Evolutionary conservation across 352 stramenopile species (phyloP), one percentile per base, ranked within the genome.

Genomic region (Phytopythium litorale): DNA sequence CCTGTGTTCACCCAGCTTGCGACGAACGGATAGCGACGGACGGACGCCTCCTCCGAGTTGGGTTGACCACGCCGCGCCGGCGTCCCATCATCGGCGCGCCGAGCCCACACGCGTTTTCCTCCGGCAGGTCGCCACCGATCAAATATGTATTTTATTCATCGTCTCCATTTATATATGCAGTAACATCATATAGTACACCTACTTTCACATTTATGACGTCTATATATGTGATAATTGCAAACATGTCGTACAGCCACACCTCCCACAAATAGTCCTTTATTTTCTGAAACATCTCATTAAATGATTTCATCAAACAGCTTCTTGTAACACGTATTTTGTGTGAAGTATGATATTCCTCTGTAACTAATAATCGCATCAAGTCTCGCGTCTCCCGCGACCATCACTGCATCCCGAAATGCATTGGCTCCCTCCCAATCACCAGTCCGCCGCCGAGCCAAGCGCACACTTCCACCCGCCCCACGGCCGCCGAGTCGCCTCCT

Each of bases 91-190:
- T 37, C 35, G n/a, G 0, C 23, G 15, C 53, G 19, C 19, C 32
- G 21, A 46, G n/a, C 25, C 52, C 53, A 58, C 53, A 58, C 6
- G 35, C 35, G 35, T 23, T 23, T 58, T 58, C 53, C 21, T 30
- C 8, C 5, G 33, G 33, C 3, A 18, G 18, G 46, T 33, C 23
- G 9, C 21, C 12, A 9, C 11, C 6, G 9, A 4, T 32, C 21
- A 51, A 30, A 28, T 51, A n/a, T 30, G 45, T 51, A 32, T 18
- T 30, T 23, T 25, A 0, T 5, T 33, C 42, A 52, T 19, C 3
- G 32, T 19, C 18, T 16, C 0, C 4, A n/a, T 8, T 30, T 25
- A 15, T n/a, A n/a, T 4, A 7, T 52, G 46, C 4, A 52, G 7
- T 40, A 16, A 9, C 1, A 40, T 40, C 13, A 40, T 16, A 16